phyloP scores from a whole-genome alignment of 768 basidiomycete genomes.

The Podaxis sp. region DNA sequence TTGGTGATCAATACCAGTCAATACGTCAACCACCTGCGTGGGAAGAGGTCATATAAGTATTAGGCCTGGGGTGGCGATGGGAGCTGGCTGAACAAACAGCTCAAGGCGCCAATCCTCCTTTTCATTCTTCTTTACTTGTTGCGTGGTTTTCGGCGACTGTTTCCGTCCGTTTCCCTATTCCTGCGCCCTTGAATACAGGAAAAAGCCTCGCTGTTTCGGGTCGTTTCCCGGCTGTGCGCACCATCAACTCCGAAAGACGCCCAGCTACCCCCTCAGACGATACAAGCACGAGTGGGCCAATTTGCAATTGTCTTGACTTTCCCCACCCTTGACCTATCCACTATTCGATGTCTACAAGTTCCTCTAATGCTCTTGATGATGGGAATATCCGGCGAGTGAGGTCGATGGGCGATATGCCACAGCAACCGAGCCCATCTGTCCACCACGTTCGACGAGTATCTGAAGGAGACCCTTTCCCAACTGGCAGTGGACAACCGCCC shows the following conservation, averaged over 20 bases:
- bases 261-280: background rate
- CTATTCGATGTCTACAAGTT: conserved; percentile 20
- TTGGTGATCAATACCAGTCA: background rate
- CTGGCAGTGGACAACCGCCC: background rate
- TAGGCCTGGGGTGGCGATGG: too few relatives aligned
- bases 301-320: background rate
- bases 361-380: conserved; percentile 23
- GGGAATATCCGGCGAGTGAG: conserved; percentile 34
- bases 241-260: background rate
- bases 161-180: background rate
- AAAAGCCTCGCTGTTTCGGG: background rate
- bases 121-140: background rate
- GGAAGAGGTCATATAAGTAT: too few relatives aligned
- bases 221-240: background rate
- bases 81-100: background rate
- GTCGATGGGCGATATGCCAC: conserved; percentile 40
- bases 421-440: conserved; percentile 22
- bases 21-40: too few relatives aligned
- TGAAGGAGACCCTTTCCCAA: conserved; percentile 1
- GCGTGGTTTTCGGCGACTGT: background rate
- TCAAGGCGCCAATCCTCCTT: background rate
- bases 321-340: background rate
- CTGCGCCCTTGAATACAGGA: background rate
- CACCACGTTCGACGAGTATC: conserved; percentile 3
- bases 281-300: background rate